A percentile compares a stretch with the other conserved stretches of the same genome.
These are phyloP conservation scores for Rhodofomes roseus DNA, from an alignment of 1,284 basidiomycete genomes.

Conservation along the genomic window DNA sequence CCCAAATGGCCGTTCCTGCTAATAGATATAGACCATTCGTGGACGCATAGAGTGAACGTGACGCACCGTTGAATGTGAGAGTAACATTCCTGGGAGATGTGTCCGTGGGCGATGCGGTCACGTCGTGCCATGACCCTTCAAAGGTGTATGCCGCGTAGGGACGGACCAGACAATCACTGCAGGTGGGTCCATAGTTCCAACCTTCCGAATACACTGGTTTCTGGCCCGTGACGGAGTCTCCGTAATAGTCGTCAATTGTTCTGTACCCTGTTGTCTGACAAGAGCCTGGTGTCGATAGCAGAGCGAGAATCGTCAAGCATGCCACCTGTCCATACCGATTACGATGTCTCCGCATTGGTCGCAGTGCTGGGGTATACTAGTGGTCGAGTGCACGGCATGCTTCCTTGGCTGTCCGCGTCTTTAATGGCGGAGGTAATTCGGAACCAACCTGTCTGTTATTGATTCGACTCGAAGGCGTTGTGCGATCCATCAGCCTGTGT, in stretches of 20 bases:
- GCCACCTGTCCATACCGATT: too few species aligned
- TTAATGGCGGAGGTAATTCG: too few species aligned
- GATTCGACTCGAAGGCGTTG: too few species aligned
- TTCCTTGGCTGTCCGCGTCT: too few species aligned
- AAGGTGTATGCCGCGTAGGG: not conserved
- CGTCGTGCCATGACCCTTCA: not conserved
- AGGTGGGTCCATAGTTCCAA: not conserved
- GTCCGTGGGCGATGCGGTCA: not conserved
- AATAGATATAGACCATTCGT: not conserved
- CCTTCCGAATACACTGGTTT: not conserved
- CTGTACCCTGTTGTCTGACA: too few species aligned
- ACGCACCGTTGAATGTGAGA: not conserved
- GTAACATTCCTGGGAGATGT: not conserved
- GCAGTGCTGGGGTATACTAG: too few species aligned
- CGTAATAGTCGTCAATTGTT: not conserved
- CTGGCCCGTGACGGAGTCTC: not conserved
- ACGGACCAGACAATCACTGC: not conserved
- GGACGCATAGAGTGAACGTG: not conserved
- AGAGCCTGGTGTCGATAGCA: too few species aligned
- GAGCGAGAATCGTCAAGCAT: too few species aligned
- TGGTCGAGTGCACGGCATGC: too few species aligned
- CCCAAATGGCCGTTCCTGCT: not conserved
- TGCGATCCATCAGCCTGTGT: too few species aligned
- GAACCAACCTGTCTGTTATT: too few species aligned
- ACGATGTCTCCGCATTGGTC: too few species aligned